Conservation (phyloP, 768 basidiomycete genomes). For the Ephemerocybe angulata region DNA sequence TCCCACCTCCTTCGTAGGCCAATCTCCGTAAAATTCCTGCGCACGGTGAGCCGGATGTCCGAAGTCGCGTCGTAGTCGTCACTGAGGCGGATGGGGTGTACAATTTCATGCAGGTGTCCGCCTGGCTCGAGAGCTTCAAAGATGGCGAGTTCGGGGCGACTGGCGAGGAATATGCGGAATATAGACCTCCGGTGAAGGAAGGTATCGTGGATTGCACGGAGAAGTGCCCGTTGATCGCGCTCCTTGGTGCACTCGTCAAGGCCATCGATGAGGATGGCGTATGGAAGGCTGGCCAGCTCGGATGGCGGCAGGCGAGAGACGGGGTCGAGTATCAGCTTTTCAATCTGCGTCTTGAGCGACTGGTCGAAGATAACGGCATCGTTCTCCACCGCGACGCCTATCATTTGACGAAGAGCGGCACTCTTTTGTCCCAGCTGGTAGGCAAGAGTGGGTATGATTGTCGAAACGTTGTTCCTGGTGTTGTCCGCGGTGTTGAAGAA, state of each 20-base stretch:
- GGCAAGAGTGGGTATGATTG: conserved; percentile 11
- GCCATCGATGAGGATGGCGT: conserved; percentile 11
- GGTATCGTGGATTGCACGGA: conserved; percentile 4
- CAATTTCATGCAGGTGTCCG: neutral
- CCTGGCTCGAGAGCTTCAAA: neutral
- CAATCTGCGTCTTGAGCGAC: conserved; percentile 5
- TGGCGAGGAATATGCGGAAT: conserved; percentile 15
- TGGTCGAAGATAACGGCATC: neutral
- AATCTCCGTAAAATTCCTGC: neutral
- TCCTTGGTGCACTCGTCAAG: conserved; percentile 14
- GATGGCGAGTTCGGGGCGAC: conserved; percentile 13
- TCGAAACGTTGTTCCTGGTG: conserved; percentile 4
- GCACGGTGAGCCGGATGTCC: conserved; percentile 1
- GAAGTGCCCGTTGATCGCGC: conserved; percentile 7
- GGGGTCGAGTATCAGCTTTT: conserved; percentile 6
- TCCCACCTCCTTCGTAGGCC: too few species aligned
- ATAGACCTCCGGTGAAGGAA: neutral
- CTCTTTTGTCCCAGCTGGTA: conserved; percentile 6
- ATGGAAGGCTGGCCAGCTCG: neutral
- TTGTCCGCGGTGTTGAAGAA: conserved; percentile 9
- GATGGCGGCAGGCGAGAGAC: neutral
- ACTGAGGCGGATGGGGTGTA: conserved; percentile 5
- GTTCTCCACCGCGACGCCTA: neutral
- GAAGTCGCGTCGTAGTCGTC: conserved; percentile 2
- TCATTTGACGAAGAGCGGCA: neutral